These are phyloP conservation scores for Aspergillus tamarii DNA, from an alignment of 2,329 filamentous ascomycete genomes.

Conservation along the genomic window DNA sequence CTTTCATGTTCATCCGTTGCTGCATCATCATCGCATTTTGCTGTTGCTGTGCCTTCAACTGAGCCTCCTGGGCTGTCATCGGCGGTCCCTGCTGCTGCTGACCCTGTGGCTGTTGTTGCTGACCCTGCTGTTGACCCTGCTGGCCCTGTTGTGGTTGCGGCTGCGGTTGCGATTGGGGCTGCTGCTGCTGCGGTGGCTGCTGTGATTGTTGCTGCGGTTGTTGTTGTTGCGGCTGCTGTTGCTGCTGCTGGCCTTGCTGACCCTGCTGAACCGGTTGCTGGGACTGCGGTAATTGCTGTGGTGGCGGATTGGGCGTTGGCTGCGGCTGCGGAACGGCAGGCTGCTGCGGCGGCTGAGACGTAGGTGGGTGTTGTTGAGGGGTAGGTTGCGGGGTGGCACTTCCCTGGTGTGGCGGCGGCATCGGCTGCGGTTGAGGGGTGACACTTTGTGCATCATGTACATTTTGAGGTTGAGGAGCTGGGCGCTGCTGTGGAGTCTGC, in stretches of 20 bases:
- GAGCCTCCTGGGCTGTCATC: constrained; percentile 44
- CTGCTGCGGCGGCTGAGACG: constrained; percentile 40
- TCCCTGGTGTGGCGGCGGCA: constrained; percentile 41
- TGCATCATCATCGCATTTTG: constrained; percentile 45
- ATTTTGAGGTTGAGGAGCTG: constrained; percentile 45
- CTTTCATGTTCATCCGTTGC: constrained; percentile 42
- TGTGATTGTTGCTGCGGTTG: constrained; percentile 34
- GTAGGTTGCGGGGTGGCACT: constrained; percentile 43
- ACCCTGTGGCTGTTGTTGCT: constrained; percentile 36
- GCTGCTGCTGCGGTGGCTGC: constrained; percentile 38
- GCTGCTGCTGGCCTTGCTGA: constrained; percentile 35
- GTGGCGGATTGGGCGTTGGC: constrained; percentile 39
- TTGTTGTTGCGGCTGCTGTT: constrained; percentile 31
- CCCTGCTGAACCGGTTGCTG: constrained; percentile 35
- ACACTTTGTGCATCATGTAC: constrained; percentile 46
- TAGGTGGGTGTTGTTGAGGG: constrained; percentile 34
- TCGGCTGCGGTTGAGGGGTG: constrained; percentile 49
- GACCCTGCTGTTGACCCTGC: constrained; percentile 40
- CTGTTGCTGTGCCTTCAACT: constrained; percentile 44
- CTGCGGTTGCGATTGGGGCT: constrained; percentile 40
- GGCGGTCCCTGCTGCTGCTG: constrained; percentile 19
- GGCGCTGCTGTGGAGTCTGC: constrained; percentile 46
- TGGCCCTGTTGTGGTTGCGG: constrained; percentile 35
- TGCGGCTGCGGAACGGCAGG: constrained; percentile 39
- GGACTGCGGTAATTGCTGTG: constrained; percentile 42